phyloP scores from a whole-genome alignment of 345 rosid species.

The Cardiospermum halicacabum region DNA sequence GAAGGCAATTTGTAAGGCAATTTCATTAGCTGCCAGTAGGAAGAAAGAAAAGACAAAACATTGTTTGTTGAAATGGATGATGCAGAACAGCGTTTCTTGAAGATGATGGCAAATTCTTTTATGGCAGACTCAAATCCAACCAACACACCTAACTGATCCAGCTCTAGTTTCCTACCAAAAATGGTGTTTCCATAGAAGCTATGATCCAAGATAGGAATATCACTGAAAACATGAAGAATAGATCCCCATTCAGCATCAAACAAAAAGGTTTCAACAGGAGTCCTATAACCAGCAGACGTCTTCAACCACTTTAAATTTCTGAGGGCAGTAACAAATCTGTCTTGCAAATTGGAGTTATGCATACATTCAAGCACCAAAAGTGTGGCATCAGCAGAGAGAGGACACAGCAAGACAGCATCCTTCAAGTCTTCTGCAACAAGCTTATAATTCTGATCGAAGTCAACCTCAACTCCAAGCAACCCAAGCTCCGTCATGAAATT shows the following conservation, averaged over 20 bases:
- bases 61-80: slow-evolving; percentile 30
- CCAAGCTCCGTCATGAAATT: slow-evolving; percentile 40
- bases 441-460: slow-evolving; percentile 26
- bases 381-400: slow-evolving; percentile 39
- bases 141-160: slow-evolving; percentile 43
- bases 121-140: slow-evolving; percentile 44
- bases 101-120: slow-evolving; percentile 27
- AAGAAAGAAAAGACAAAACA: slow-evolving; percentile 34
- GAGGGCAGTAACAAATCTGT: slow-evolving; percentile 22
- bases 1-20: slow-evolving; percentile 17
- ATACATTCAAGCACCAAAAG: slow-evolving; percentile 41
- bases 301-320: slow-evolving; percentile 34
- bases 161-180: slow-evolving; percentile 25
- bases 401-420: slow-evolving; percentile 7
- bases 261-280: slow-evolving; percentile 51
- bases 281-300: slow-evolving; percentile 43
- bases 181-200: slow-evolving; percentile 35
- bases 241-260: slow-evolving; percentile 50
- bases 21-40: slow-evolving; percentile 34
- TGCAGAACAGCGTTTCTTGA: slow-evolving; percentile 32
- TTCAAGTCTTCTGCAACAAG: slow-evolving; percentile 41
- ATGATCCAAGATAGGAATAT: slow-evolving; percentile 38
- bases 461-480: slow-evolving; percentile 52
- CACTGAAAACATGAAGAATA: slow-evolving; percentile 42
- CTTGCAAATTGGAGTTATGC: neutral